Evolutionary conservation across 139 green algal genomes (phyloP).

Genomic region (Pleodorina starrii): DNA sequence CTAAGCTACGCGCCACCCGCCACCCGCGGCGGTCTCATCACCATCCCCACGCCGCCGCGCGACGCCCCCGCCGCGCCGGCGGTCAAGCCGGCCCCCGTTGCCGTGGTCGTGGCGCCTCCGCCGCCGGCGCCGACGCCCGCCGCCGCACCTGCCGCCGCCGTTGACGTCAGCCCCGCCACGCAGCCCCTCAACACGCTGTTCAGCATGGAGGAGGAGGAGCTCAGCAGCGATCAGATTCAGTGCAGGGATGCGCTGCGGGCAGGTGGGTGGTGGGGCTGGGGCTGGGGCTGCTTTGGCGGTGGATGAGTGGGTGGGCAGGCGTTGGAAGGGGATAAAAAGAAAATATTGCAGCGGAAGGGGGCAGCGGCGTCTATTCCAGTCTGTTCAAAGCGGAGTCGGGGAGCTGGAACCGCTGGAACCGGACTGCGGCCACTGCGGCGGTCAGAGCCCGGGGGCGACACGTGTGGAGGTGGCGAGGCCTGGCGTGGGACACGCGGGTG

Average conservation of each 20-base stretch:
- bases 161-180: background rate
- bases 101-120: conserved; percentile 19
- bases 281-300: no score
- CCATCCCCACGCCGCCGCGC: background rate
- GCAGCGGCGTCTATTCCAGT: no score
- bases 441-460: no score
- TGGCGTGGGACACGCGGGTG: no score
- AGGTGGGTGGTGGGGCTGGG: background rate
- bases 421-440: no score
- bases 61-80: background rate
- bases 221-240: conserved; percentile 75
- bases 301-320: no score
- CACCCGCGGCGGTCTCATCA: background rate
- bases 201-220: conserved; percentile 87
- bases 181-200: conserved; percentile 58
- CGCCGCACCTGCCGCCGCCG: background rate
- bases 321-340: no score
- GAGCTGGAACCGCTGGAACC: no score
- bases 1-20: conserved; percentile 60
- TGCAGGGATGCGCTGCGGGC: conserved; percentile 68
- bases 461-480: no score
- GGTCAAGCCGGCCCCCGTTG: background rate
- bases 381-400: no score
- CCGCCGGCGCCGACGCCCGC: background rate
- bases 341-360: no score